Evolutionary conservation across 768 basidiomycete genomes (phyloP).

Genomic region (Suillus placidus): DNA sequence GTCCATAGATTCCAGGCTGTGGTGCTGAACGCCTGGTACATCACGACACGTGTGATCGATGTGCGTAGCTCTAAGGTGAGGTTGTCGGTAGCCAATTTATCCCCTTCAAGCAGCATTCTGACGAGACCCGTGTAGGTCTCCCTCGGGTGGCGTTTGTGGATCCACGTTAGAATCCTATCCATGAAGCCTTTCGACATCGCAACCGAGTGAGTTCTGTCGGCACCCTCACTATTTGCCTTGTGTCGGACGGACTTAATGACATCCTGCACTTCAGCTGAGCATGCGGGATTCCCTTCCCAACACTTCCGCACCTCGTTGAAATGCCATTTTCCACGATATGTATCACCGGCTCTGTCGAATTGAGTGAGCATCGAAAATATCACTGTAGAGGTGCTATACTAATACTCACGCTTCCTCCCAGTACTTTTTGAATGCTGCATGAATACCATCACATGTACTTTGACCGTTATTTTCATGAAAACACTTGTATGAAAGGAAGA

Average conservation of each 20-base stretch:
- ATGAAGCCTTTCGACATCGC: conserved; percentile 13
- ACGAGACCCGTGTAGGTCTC: background rate
- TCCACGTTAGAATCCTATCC: conserved; percentile 7
- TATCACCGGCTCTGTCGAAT: background rate
- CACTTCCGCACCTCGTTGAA: background rate
- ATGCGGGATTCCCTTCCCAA: background rate
- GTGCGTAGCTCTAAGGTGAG: background rate
- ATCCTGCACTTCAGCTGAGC: background rate
- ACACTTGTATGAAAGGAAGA: background rate
- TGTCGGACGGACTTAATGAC: background rate
- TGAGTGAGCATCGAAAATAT: background rate
- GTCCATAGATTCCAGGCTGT: conserved; percentile 2
- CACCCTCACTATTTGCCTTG: background rate
- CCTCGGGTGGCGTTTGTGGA: background rate
- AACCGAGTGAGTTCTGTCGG: background rate
- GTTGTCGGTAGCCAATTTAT: too few species aligned
- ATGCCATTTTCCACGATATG: background rate
- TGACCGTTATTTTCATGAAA: conserved; percentile 4
- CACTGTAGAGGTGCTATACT: too few species aligned
- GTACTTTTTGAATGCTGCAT: conserved; percentile 3
- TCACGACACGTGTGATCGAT: background rate
- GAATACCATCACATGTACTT: conserved; percentile 1
- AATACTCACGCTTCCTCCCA: conserved; percentile 1
- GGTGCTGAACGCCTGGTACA: background rate
- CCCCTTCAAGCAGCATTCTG: background rate